Evolutionary conservation across 352 stramenopile species (phyloP).

Genomic region (Thraustochytrium striatum): DNA sequence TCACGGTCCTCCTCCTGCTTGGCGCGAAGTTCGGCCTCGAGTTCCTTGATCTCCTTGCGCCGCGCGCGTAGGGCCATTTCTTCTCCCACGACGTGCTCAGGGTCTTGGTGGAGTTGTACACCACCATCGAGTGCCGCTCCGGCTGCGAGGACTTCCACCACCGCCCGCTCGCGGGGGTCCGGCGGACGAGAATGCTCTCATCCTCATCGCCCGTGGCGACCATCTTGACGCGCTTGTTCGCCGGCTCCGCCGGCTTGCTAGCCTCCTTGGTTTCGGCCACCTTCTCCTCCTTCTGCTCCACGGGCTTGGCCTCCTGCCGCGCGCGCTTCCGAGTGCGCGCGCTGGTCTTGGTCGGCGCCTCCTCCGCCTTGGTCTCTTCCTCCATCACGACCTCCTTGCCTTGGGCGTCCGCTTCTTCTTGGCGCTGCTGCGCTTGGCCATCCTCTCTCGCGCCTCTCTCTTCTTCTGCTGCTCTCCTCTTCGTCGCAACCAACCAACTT

Average conservation of each 20-base stretch:
- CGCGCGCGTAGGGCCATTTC: constrained; percentile 72
- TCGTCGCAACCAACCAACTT: too few relatives aligned
- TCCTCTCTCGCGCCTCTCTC: neutral
- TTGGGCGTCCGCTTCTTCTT: neutral
- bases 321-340: neutral
- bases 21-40: constrained; percentile 71
- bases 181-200: neutral
- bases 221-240: neutral
- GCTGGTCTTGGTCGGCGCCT: neutral
- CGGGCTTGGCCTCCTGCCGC: neutral
- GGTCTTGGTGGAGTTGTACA: constrained; percentile 70
- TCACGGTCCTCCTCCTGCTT: constrained; percentile 68
- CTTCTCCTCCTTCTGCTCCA: neutral
- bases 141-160: constrained; percentile 38
- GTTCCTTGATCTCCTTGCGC: constrained; percentile 71
- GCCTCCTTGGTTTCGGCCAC: neutral
- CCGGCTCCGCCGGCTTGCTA: neutral
- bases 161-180: neutral
- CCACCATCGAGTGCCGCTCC: constrained; percentile 59
- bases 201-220: constrained; percentile 4
- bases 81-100: constrained; percentile 79
- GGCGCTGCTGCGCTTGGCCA: neutral
- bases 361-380: neutral
- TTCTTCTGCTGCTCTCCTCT: too few relatives aligned
- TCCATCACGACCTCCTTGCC: neutral